Percentiles rank a stretch among this genome's conserved stretches.
These are phyloP conservation scores for Pseudopithomyces chartarum DNA, from an alignment of 2,329 filamentous ascomycete species.

Conservation along the genomic window DNA sequence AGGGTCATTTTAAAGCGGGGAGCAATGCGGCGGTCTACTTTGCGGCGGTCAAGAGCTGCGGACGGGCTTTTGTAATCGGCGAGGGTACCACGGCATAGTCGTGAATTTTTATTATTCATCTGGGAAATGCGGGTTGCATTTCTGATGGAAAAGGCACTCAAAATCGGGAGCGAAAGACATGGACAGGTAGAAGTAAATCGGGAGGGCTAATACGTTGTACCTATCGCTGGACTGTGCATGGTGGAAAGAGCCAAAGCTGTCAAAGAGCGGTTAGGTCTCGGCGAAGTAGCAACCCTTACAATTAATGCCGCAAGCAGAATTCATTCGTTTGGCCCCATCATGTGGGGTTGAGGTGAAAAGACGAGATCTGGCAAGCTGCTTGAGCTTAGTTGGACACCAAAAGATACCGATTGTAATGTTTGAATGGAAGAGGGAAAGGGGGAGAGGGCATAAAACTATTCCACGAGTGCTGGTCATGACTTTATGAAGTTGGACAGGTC, in stretches of 20 bases:
- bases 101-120: constrained; percentile 18
- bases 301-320: constrained; percentile 15
- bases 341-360: constrained; percentile 19
- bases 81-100: constrained; percentile 18
- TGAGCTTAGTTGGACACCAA: constrained; percentile 19
- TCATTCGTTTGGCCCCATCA: constrained; percentile 18
- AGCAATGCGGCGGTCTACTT: constrained; percentile 18
- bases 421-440: constrained; percentile 18
- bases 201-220: constrained; percentile 21
- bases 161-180: constrained; percentile 15
- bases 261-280: constrained; percentile 18
- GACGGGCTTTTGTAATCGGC: constrained; percentile 17
- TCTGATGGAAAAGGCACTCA: constrained; percentile 19
- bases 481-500: too few relatives aligned
- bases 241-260: constrained; percentile 20
- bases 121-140: constrained; percentile 19
- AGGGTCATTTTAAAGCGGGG: constrained; percentile 20
- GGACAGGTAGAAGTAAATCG: constrained; percentile 17
- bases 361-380: constrained; percentile 18
- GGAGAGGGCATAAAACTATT: constrained; percentile 20
- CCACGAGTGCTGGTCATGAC: too few relatives aligned
- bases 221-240: constrained; percentile 18
- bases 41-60: constrained; percentile 17
- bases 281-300: constrained; percentile 16
- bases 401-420: constrained; percentile 20